Evolutionary conservation across 1,284 basidiomycete species (phyloP).

Genomic region (Erythrobasidium hasegawianum): DNA sequence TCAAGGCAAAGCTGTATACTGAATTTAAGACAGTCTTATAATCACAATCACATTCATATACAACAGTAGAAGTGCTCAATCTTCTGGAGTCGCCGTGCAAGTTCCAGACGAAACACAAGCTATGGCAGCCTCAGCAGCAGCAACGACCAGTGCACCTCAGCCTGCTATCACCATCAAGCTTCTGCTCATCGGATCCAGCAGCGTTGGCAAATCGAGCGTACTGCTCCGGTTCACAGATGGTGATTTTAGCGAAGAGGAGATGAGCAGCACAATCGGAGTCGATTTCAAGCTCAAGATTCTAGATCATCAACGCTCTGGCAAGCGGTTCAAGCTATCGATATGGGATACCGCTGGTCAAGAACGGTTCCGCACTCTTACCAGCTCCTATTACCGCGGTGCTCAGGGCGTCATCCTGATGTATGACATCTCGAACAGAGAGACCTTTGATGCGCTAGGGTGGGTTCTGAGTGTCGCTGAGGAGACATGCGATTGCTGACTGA

Average conservation of each 20-base stretch:
- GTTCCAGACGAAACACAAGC: too few species aligned
- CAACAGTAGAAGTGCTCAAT: too few species aligned
- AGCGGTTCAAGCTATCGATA: constrained; percentile 56
- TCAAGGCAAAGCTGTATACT: too few species aligned
- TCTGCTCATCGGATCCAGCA: constrained; percentile 36
- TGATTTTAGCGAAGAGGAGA: constrained; percentile 91
- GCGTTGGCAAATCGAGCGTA: constrained; percentile 62
- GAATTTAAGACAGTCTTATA: too few species aligned
- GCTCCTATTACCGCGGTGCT: constrained; percentile 88
- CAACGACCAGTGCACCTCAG: not conserved
- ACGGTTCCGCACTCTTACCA: constrained; percentile 78
- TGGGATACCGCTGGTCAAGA: constrained; percentile 79
- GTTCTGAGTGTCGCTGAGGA: not conserved
- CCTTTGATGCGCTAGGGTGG: constrained; percentile 26
- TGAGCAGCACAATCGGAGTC: constrained; percentile 74
- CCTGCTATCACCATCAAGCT: constrained; percentile 14
- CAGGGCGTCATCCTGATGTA: constrained; percentile 80
- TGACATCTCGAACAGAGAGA: constrained; percentile 21
- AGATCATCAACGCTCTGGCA: constrained; percentile 46
- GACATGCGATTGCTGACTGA: not conserved
- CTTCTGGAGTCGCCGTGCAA: too few species aligned
- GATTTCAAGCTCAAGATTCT: constrained; percentile 53
- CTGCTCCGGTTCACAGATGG: constrained; percentile 92
- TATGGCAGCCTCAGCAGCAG: not conserved
- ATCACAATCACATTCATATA: too few species aligned